Conservation (phyloP, 2,329 filamentous ascomycete species). For the Monilinia fructigena region DNA sequence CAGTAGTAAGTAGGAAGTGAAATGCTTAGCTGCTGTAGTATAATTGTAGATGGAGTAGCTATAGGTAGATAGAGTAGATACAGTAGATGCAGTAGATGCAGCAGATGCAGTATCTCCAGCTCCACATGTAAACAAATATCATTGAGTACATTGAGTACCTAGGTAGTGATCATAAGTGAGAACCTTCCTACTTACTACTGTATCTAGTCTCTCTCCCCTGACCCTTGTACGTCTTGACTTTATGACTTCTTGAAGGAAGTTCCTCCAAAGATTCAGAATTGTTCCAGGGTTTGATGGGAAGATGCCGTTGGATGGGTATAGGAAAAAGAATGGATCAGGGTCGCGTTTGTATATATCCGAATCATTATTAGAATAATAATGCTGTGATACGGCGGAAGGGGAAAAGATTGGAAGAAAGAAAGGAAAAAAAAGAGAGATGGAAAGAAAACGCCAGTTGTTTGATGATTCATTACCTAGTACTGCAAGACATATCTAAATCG, state of each 20-base stretch:
- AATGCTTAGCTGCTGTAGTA: no score
- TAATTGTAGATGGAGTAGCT: no score
- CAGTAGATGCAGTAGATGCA: no score
- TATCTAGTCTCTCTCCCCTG: no score
- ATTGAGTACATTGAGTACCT: neutral
- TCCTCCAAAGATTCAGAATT: neutral
- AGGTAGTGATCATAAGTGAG: no score
- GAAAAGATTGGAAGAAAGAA: no score
- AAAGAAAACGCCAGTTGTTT: neutral
- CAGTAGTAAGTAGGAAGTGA: no score
- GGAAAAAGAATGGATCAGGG: slow-evolving; percentile 12
- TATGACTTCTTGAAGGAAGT: neutral
- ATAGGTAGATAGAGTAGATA: no score
- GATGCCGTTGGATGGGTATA: neutral
- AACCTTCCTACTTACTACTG: no score
- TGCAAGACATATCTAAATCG: neutral
- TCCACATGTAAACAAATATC: neutral
- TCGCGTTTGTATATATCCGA: neutral
- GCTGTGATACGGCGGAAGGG: neutral
- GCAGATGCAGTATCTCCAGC: neutral
- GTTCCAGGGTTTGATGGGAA: no score
- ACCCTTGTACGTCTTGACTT: neutral
- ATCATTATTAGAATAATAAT: neutral
- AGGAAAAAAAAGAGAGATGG: neutral
- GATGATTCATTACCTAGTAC: neutral